These are phyloP conservation scores for Lunularia cruciata DNA, from an alignment of 225 moss, liverwort and hornwort genomes.

Conservation along the genomic window DNA sequence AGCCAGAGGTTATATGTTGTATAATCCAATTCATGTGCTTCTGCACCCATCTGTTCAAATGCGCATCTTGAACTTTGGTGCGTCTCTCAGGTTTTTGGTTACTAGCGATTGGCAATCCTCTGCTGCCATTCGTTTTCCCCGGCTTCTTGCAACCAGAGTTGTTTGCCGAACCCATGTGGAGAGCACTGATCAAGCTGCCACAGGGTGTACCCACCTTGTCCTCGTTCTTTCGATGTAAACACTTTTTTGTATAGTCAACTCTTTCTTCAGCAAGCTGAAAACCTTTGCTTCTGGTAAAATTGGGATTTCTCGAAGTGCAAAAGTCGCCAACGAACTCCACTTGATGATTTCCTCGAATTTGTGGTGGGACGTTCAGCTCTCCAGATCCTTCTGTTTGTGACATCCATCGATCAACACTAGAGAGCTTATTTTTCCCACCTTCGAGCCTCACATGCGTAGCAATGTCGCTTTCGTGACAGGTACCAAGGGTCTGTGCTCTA, in stretches of 20 bases:
- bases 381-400: neutral
- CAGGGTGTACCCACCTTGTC: neutral
- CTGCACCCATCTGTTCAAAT: neutral
- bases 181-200: too few relatives aligned
- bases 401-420: neutral
- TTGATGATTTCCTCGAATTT: neutral
- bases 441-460: neutral
- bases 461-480: neutral
- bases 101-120: neutral
- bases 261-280: too few relatives aligned
- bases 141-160: neutral
- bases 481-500: neutral
- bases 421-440: neutral
- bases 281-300: too few relatives aligned
- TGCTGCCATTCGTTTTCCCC: neutral
- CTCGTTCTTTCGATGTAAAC: neutral
- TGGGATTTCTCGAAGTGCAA: too few relatives aligned
- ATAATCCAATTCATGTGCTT: conserved; percentile 8
- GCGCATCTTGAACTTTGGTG: neutral
- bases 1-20: neutral
- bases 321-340: neutral
- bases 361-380: neutral
- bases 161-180: neutral
- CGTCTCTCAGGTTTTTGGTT: neutral
- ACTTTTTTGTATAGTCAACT: neutral